Percentiles rank a stretch among this genome's conserved stretches.
Conservation (phyloP, 306 rosid species). For the Prunus mira region DNA sequence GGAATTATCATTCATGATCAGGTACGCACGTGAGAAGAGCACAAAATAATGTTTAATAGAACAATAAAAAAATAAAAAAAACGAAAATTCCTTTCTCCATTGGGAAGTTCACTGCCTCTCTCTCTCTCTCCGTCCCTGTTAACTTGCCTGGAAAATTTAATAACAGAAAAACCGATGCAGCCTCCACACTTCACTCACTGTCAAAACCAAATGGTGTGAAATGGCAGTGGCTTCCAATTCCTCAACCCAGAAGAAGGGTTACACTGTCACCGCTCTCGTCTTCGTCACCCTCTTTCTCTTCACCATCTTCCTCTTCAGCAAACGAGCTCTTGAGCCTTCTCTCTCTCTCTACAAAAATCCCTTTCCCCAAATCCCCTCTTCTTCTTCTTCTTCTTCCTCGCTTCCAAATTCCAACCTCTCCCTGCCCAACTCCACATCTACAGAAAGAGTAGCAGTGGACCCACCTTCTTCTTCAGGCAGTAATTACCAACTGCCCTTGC, state of each 20-base stretch:
- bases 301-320: constrained; percentile 43
- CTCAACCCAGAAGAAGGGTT: constrained; percentile 34
- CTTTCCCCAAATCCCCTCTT: constrained; percentile 32
- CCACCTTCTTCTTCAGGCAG: constrained; percentile 9
- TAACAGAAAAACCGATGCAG: neutral
- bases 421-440: neutral
- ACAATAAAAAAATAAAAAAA: neutral
- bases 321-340: constrained; percentile 42
- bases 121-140: neutral
- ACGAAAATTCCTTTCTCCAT: neutral
- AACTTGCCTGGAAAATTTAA: neutral
- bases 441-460: neutral
- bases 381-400: constrained; percentile 10
- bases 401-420: constrained; percentile 8
- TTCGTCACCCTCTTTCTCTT: constrained; percentile 46
- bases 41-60: neutral
- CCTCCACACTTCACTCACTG: neutral
- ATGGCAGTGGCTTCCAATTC: constrained; percentile 7
- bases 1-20: no score
- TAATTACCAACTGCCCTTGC: constrained; percentile 4
- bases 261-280: constrained; percentile 36
- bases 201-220: constrained; percentile 26
- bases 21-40: no score
- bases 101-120: neutral
- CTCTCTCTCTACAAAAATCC: constrained; percentile 47